A percentile compares a stretch with the other conserved stretches of the same genome.
These are phyloP conservation scores for Cytospora schulzeri DNA, from an alignment of 2,329 filamentous ascomycete genomes.

Conservation along the genomic window DNA sequence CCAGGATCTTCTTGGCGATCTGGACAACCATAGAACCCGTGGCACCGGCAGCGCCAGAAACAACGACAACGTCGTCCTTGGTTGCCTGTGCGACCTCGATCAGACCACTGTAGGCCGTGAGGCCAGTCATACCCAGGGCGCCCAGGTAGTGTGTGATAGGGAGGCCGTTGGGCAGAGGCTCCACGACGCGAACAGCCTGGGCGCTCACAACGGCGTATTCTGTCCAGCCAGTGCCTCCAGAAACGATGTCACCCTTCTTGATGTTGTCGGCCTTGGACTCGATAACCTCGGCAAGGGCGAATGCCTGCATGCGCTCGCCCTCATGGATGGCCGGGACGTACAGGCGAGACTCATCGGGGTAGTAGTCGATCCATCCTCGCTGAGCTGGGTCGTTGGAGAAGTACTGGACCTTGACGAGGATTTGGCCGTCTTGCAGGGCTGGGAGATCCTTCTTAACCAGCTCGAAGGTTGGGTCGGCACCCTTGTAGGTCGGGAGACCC, in stretches of 20 bases:
- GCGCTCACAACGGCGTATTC: constrained; percentile 63
- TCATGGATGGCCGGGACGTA: constrained; percentile 71
- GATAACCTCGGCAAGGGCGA: constrained; percentile 61
- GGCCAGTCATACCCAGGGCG: constrained; percentile 65
- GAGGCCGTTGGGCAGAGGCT: constrained; percentile 44
- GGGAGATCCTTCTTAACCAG: constrained; percentile 5
- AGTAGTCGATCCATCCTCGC: constrained; percentile 62
- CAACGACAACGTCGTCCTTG: constrained; percentile 73
- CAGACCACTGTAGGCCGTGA: constrained; percentile 79
- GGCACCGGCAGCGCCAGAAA: constrained; percentile 76
- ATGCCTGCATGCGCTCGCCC: constrained; percentile 69
- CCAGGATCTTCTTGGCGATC: constrained; percentile 71
- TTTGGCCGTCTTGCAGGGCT: constrained; percentile 63
- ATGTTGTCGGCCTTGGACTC: constrained; percentile 59
- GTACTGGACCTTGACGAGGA: constrained; percentile 64
- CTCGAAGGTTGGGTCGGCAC: constrained; percentile 8
- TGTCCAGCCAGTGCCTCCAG: constrained; percentile 62
- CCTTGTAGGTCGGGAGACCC: constrained; percentile 10
- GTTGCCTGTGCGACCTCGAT: constrained; percentile 68
- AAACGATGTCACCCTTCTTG: constrained; percentile 60
- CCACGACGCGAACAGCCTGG: constrained; percentile 48
- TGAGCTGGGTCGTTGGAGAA: constrained; percentile 75
- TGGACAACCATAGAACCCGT: constrained; percentile 77
- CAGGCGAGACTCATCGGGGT: constrained; percentile 45
- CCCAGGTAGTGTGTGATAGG: constrained; percentile 62